Evolutionary conservation across 495 filamentous ascomycete species (phyloP).

Genomic region (Podospora pseudopauciseta): DNA sequence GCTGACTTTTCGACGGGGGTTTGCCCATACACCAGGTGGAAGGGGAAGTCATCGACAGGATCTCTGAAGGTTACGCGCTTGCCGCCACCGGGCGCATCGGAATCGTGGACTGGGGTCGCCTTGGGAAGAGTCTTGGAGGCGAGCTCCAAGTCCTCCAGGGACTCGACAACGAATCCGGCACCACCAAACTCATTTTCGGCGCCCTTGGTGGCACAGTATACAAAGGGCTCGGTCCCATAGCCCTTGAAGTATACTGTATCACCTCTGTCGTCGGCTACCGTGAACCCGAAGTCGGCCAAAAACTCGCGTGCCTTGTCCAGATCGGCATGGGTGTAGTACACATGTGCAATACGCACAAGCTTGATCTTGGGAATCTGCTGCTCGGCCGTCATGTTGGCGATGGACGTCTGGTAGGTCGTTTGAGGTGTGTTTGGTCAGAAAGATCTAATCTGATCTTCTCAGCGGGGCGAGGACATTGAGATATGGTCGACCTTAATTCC

Average conservation of each 20-base stretch:
- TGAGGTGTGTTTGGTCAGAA: background rate
- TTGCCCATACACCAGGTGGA: constrained; percentile 54
- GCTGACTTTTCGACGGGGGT: constrained; percentile 26
- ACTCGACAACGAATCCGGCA: constrained; percentile 48
- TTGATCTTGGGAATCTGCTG: constrained; percentile 36
- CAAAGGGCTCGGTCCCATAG: constrained; percentile 52
- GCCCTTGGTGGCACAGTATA: constrained; percentile 47
- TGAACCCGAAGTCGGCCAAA: constrained; percentile 53
- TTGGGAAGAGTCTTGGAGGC: constrained; percentile 39
- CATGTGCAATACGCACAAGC: constrained; percentile 48
- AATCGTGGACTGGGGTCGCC: constrained; percentile 43
- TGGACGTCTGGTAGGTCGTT: background rate
- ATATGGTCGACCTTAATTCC: background rate
- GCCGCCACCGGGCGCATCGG: constrained; percentile 53
- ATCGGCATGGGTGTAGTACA: constrained; percentile 50
- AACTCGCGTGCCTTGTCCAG: constrained; percentile 44
- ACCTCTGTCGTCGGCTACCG: constrained; percentile 35
- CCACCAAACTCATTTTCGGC: constrained; percentile 48
- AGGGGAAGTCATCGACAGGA: constrained; percentile 49
- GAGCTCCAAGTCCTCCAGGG: constrained; percentile 47
- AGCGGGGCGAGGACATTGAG: background rate
- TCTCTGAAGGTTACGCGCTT: constrained; percentile 51
- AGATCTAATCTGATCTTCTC: background rate
- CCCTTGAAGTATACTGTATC: constrained; percentile 52
- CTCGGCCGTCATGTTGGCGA: background rate